phyloP scores from a whole-genome alignment of 2,329 filamentous ascomycete species.

The Monilinia vaccinii-corymbosi region DNA sequence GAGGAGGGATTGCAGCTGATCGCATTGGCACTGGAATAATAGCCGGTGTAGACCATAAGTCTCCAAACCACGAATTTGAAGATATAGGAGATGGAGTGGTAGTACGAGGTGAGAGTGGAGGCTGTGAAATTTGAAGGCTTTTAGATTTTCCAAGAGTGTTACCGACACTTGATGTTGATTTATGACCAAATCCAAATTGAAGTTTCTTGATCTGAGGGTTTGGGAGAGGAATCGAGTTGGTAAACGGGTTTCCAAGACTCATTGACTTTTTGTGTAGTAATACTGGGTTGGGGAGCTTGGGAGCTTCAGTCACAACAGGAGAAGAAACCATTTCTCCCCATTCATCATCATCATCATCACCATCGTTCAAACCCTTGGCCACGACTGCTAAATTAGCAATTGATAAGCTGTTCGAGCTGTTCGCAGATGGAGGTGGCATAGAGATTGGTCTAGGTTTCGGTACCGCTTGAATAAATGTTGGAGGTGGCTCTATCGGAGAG shows the following conservation, averaged over 20 bases:
- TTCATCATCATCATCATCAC: constrained; percentile 26
- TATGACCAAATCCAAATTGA: constrained; percentile 7
- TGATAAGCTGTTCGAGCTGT: neutral
- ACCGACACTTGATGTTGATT: neutral
- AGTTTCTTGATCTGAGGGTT: constrained; percentile 8
- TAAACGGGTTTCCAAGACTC: constrained; percentile 11
- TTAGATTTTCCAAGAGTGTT: neutral
- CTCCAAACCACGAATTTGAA: neutral
- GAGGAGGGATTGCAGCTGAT: neutral
- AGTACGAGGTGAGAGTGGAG: neutral
- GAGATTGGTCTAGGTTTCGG: constrained; percentile 4
- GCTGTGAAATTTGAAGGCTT: neutral
- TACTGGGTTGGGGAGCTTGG: neutral
- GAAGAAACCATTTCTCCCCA: constrained; percentile 34
- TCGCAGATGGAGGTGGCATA: neutral
- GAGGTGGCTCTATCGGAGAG: neutral
- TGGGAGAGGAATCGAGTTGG: neutral
- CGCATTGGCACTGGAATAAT: neutral
- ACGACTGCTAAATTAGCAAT: neutral
- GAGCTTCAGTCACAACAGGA: constrained; percentile 18
- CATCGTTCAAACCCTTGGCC: neutral
- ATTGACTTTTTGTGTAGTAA: constrained; percentile 20
- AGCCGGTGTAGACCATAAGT: neutral
- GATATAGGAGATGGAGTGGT: neutral
- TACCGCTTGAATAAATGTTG: neutral